Evolutionary conservation across 1,284 basidiomycete species (phyloP), one percentile per base, ranked within the genome.

Genomic region (Leccinum pachyderme): DNA sequence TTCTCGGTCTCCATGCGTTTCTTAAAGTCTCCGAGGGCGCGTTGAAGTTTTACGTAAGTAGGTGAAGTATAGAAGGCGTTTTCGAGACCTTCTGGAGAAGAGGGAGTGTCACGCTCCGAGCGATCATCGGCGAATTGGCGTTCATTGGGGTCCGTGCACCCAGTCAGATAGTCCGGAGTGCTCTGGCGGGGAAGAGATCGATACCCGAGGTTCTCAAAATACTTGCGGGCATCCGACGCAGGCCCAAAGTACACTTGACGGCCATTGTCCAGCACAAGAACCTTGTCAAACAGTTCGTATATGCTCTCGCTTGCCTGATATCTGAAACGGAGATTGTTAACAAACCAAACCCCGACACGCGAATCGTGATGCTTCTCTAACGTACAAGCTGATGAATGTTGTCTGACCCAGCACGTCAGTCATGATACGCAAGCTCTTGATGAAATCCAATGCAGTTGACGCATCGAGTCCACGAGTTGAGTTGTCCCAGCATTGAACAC

Each of bases 381-480:
- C 84, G 63, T 72, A 87, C 77, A 94, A 72, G 9, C 87, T 83
- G 27, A 92, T 86, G 64, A 95, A 86, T 18, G 86, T 89, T 13
- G 91, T 87, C 65, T 86, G 84, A 6, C 83, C 82, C 8, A 87
- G 75, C 18, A 93, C 72, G 66, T 95, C 90, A 6, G 91, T 90
- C 78, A 90, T 83, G 13, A 88, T 76, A 22, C 92, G 81, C 59
- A 95, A 73, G 56, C 82, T 80, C 70, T 84, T 86, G 58, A 78
- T 82, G 60, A 87, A 93, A 67, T 91, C 88, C 35, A 95, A 77
- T 0, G 93, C 92, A 4, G 91, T 95, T 27, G 86, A 86, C 2
- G 93, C 89, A 63, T 96, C 93, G 43, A 97, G 79, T 57, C 94
- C 92, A 47, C 91, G 81, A 1, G 90, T 91, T 0, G 88, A 87